Conservation (phyloP, 192 early-diverging fungal genomes). For the Gonapodya prolifera region DNA sequence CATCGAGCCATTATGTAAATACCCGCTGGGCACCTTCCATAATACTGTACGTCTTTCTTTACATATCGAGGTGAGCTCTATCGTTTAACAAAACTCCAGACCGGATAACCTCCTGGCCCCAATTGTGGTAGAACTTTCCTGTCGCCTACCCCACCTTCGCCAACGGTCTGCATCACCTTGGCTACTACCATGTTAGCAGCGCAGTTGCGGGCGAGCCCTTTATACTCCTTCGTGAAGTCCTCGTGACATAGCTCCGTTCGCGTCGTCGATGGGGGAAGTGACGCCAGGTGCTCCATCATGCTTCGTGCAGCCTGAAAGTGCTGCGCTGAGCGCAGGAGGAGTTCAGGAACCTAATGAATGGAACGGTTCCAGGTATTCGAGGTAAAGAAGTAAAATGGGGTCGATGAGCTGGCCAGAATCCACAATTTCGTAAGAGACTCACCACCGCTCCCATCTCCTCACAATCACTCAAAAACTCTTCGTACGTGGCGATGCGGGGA, state of each 20-base stretch:
- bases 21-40: too few species aligned
- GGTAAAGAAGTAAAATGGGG: not conserved
- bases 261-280: not conserved
- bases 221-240: not conserved
- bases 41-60: too few species aligned
- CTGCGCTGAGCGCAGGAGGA: not conserved
- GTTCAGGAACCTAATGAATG: not conserved
- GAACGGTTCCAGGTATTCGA: too few species aligned
- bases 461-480: slow-evolving; percentile 9
- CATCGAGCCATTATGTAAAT: too few species aligned
- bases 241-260: not conserved
- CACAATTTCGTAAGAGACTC: too few species aligned
- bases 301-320: not conserved
- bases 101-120: not conserved
- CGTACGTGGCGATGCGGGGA: slow-evolving; percentile 16
- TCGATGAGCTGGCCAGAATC: not conserved
- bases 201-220: not conserved
- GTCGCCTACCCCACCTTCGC: not conserved
- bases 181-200: not conserved
- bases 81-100: not conserved
- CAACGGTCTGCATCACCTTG: not conserved
- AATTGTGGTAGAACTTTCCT: not conserved
- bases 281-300: not conserved
- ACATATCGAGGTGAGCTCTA: too few species aligned
- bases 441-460: slow-evolving; percentile 17